These are phyloP conservation scores for Sanghuangporus sanghuang DNA, from an alignment of 1,284 basidiomycete genomes.

Conservation along the genomic window DNA sequence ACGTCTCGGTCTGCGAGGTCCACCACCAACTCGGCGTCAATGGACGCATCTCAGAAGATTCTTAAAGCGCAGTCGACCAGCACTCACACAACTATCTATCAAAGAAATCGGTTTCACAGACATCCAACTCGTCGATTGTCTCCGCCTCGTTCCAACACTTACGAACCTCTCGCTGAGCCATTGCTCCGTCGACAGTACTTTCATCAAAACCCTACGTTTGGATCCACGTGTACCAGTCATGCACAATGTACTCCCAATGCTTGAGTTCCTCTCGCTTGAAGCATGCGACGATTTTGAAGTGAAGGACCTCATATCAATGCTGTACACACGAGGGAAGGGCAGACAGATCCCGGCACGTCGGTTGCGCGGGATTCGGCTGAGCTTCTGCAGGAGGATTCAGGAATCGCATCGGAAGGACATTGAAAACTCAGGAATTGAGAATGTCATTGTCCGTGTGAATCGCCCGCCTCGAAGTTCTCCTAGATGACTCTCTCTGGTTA, in stretches of 20 bases:
- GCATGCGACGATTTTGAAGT: constrained; percentile 18
- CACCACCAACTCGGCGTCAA: constrained; percentile 14
- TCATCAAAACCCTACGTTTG: constrained; percentile 11
- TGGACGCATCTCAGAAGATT: constrained; percentile 17
- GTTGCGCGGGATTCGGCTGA: constrained; percentile 15
- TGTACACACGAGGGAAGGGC: constrained; percentile 7
- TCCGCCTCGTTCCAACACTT: constrained; percentile 11
- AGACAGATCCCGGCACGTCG: not conserved
- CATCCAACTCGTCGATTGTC: constrained; percentile 17
- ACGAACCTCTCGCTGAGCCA: constrained; percentile 18
- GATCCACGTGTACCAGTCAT: constrained; percentile 2
- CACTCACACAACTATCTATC: constrained; percentile 16
- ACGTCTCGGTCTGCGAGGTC: constrained; percentile 16
- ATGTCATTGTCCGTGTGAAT: constrained; percentile 16
- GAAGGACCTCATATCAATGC: constrained; percentile 12
- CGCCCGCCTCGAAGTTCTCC: not conserved
- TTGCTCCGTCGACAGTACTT: constrained; percentile 15
- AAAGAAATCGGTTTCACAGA: constrained; percentile 18
- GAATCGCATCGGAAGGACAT: constrained; percentile 13
- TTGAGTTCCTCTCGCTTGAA: constrained; percentile 18
- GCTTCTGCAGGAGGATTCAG: constrained; percentile 13
- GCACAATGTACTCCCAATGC: constrained; percentile 12
- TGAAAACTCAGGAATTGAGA: constrained; percentile 16
- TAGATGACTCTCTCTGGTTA: constrained; percentile 1
- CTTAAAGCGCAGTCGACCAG: constrained; percentile 11